Base-by-base conservation (phyloP, 1,139 yeast species). In the Casaregolazyma lundiana region DNA sequence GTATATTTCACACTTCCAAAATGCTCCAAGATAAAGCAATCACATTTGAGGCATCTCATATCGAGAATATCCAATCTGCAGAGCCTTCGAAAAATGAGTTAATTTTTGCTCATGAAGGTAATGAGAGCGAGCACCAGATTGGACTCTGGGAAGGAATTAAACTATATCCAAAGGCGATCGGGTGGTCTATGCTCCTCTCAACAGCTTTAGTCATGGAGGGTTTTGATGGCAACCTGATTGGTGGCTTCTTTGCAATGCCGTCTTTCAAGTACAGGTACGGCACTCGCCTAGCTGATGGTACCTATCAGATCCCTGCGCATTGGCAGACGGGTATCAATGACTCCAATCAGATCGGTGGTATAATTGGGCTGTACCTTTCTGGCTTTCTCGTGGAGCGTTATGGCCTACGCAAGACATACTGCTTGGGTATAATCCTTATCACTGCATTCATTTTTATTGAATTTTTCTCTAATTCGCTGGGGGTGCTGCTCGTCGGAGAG, bases 171-270 rank as follows among this genome's bases (percentile, higher is more conserved):
- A 64, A 62, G 46, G 75, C 77, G 2, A 67, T 66, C 2, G 44
- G 68, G 47, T 74, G 77, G 76, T 68, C 74, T 3, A 48, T 72
- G 29, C 55, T 71, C 30, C 59, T 73, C 48, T 68, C 74, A 1
- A 53, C 67, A 19, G 65, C 70, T 20, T 60, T 73, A 45, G 55
- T 73, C 45, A 73, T 72, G 77, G 77, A 71, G 51, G 78, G 77
- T 22, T 74, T 71, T 54, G 78, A 74, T 52, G 56, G 63, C 22
- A 59, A 58, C 30, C 60, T 73, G 45, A 53, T 73, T 45, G 57
- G 60, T 22, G 60, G 66, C 8, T 66, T 75, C 56, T 73, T 64
- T 54, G 73, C 73, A 4, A 65, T 67, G 49, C 70, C 71, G 1
- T 63, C 68, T 7, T 75, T 74, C 54, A 56, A 56, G 40, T 49